A percentile compares a stretch with the other conserved stretches of the same genome.
Evolutionary conservation across 345 rosid genomes (phyloP).

Genomic region (Euphorbia lathyris): DNA sequence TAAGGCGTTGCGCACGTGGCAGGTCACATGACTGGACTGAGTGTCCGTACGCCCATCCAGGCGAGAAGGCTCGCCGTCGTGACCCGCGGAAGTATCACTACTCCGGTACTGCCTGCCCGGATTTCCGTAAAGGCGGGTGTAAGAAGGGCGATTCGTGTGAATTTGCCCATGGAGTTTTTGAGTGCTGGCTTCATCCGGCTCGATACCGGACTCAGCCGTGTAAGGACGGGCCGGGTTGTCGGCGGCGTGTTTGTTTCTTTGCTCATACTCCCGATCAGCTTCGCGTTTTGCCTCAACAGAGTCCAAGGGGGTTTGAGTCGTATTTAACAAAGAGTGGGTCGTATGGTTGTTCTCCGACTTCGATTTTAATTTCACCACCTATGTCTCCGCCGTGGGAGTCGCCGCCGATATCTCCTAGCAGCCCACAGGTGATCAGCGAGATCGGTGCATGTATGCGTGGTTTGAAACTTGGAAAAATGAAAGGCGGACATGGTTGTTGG

Average conservation of each 20-base stretch:
- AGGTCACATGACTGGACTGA: conserved; percentile 92
- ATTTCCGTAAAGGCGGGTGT: conserved; percentile 63
- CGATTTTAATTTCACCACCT: conserved; percentile 43
- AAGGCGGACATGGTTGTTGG: conserved; percentile 30
- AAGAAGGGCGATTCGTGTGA: conserved; percentile 53
- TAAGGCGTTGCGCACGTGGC: conserved; percentile 63
- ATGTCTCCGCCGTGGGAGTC: conserved; percentile 48
- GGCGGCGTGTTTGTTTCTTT: conserved; percentile 72
- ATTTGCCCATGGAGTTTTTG: conserved; percentile 71
- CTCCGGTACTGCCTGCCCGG: conserved; percentile 66
- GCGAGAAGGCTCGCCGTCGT: conserved; percentile 89
- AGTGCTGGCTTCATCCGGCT: conserved; percentile 90
- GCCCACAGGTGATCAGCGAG: conserved; percentile 25
- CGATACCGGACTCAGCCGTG: conserved; percentile 84
- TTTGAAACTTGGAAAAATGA: conserved; percentile 33
- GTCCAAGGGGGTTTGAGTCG: conserved; percentile 9
- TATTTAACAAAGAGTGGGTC: conserved; percentile 1
- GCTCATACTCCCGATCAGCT: conserved; percentile 88
- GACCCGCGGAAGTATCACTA: conserved; percentile 71
- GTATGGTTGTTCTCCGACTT: conserved; percentile 44
- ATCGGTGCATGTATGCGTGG: conserved; percentile 43
- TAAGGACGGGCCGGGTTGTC: conserved; percentile 67
- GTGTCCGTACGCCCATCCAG: conserved; percentile 85
- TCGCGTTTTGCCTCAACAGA: conserved; percentile 27
- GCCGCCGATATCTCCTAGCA: conserved; percentile 51